Conservation (phyloP, 139 green algal species). For the Closterium sp. region DNA sequence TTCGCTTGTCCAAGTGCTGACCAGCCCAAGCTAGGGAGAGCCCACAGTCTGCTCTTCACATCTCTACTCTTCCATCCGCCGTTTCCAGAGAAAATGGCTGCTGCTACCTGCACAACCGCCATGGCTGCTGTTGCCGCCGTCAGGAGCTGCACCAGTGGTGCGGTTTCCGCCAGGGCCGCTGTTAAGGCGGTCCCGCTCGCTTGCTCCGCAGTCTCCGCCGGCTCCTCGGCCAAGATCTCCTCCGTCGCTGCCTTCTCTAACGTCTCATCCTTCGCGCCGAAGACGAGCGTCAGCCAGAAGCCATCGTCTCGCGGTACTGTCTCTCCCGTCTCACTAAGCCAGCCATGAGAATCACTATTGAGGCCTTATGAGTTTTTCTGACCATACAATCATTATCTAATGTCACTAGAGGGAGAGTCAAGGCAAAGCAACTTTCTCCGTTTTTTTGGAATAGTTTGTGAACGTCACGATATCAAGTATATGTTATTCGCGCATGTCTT, state of each 20-base stretch:
- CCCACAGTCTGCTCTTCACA: background rate
- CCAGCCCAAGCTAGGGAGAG: background rate
- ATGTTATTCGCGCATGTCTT: background rate
- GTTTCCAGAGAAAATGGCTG: background rate
- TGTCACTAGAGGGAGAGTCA: background rate
- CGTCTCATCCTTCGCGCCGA: background rate
- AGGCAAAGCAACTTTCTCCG: background rate
- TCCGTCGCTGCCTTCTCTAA: background rate
- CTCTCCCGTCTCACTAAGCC: background rate
- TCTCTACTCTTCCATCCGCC: background rate
- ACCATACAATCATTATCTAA: background rate
- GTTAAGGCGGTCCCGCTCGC: background rate
- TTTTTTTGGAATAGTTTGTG: background rate
- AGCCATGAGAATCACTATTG: background rate
- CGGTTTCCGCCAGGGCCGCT: background rate
- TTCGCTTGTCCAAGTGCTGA: background rate
- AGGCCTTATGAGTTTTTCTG: too few species aligned
- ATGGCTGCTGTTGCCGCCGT: background rate
- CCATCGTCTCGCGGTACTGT: background rate
- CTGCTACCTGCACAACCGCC: background rate
- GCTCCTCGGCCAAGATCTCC: background rate
- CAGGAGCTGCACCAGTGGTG: background rate
- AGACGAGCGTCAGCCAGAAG: background rate
- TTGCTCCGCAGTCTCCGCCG: background rate
- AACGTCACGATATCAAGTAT: background rate